Evolutionary conservation across 2,329 filamentous ascomycete genomes (phyloP), one percentile per base, ranked within the genome.

Genomic region (Stemphylium vesicarium): DNA sequence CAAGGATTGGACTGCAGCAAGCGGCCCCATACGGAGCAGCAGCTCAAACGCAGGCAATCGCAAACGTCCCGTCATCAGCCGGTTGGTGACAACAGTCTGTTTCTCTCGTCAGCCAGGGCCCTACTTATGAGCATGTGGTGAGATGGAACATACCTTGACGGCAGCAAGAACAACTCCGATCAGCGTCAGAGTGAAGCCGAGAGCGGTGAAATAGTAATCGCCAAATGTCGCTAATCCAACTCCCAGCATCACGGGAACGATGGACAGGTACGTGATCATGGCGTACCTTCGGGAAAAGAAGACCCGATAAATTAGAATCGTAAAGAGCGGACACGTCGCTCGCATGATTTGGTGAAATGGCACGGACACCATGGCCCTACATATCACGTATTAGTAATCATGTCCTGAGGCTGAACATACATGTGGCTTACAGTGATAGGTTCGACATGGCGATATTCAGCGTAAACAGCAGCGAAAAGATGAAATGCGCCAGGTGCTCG

Each of bases 381-480:
- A 12, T 8, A n/a, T 18, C 12, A 5, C 26, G 15, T n/a, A 38
- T 47, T 39, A 37, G 33, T 26, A 24, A 24, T 24, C 22, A 6
- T 7, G 7, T 24, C 22, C 4, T 24, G 22, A 24, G 6, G 22
- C 22, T 24, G 22, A 24, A 24, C 4, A 24, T 24, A 8, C 22
- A 7, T 24, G 22, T 24, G 6, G 22, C 44, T 39, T 38, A 47
- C 44, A 47, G 26, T 12, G 44, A 47, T n/a, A 47, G 24, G 22
- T 47, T 47, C 15, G 44, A 47, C 44, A 47, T 47, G 35, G 44
- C 44, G 29, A 47, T 47, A 20, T 47, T 47, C 22, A 47, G 33
- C 35, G 44, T 47, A 18, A 47, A 47, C n/a, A 47, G 26, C 8
- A 47, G 44, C 35, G 44, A 47, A 24, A 47, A 47, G 20, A 47